Evolutionary conservation across 139 green algal genomes (phyloP).

Genomic region (Eudorina sp.): DNA sequence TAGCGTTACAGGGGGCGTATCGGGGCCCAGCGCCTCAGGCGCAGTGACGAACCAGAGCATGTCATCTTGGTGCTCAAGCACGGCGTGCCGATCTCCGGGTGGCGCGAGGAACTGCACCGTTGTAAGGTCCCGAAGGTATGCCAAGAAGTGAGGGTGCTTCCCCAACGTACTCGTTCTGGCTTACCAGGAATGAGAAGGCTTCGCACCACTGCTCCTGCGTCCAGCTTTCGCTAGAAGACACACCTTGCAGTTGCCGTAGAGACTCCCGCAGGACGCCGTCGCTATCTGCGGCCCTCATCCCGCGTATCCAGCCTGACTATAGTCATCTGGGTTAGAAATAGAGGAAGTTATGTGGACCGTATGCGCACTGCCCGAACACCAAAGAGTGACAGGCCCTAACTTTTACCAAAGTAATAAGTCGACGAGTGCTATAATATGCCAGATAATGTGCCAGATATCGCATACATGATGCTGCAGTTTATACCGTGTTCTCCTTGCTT

Average conservation of each 20-base stretch:
- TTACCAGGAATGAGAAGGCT: constrained; percentile 57
- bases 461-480: too few species aligned
- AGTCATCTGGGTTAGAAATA: too few species aligned
- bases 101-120: constrained; percentile 20
- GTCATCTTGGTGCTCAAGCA: constrained; percentile 58
- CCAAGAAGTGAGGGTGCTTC: neutral
- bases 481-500: too few species aligned
- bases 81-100: neutral
- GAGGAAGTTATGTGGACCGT: too few species aligned
- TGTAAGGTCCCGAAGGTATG: neutral
- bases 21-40: neutral
- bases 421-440: too few species aligned
- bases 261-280: neutral
- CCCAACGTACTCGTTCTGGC: neutral
- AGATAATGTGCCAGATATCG: too few species aligned
- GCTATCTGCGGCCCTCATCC: neutral
- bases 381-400: too few species aligned
- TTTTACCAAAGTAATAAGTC: too few species aligned
- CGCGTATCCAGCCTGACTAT: too few species aligned
- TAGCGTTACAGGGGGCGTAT: neutral
- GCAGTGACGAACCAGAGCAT: constrained; percentile 61
- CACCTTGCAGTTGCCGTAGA: neutral
- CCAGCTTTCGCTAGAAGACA: constrained; percentile 8
- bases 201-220: constrained; percentile 64
- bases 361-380: too few species aligned